phyloP scores from a whole-genome alignment of 2,329 filamentous ascomycete species.

The Aspergillus cejpii region DNA sequence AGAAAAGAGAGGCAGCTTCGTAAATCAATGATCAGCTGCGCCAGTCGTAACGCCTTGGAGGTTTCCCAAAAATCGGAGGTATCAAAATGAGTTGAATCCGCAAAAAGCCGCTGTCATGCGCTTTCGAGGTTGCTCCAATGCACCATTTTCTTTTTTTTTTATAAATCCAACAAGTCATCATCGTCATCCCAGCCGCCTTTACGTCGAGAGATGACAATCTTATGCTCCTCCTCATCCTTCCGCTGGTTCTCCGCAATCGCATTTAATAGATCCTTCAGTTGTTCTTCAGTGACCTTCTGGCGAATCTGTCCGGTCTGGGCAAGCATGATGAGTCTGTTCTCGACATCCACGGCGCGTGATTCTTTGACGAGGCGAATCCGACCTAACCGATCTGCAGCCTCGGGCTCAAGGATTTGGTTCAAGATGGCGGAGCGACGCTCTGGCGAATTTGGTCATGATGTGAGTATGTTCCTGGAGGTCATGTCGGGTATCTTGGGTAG shows the following conservation, averaged over 20 bases:
- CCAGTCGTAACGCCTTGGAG: not conserved
- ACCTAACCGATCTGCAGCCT: conserved; percentile 84
- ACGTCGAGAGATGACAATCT: conserved; percentile 77
- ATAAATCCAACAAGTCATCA: conserved; percentile 43
- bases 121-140: not conserved
- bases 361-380: conserved; percentile 95
- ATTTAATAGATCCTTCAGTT: conserved; percentile 84
- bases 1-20: not conserved
- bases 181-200: conserved; percentile 83
- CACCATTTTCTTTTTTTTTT: conserved; percentile 7
- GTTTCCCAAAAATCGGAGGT: not conserved
- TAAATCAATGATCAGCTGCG: not conserved
- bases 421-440: conserved; percentile 53
- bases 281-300: conserved; percentile 80
- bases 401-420: conserved; percentile 86
- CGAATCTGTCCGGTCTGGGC: conserved; percentile 81
- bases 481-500: not conserved
- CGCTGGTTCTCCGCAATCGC: conserved; percentile 70
- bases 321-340: conserved; percentile 87
- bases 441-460: conserved; percentile 6
- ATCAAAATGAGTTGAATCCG: not conserved
- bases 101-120: not conserved
- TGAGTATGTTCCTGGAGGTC: conserved; percentile 7
- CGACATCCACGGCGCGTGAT: conserved; percentile 78
- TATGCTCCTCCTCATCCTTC: conserved; percentile 57